Evolutionary conservation across 148 eudicot species (phyloP), one percentile per base, ranked within the genome.

Genomic region (Amaranthus cruentus): DNA sequence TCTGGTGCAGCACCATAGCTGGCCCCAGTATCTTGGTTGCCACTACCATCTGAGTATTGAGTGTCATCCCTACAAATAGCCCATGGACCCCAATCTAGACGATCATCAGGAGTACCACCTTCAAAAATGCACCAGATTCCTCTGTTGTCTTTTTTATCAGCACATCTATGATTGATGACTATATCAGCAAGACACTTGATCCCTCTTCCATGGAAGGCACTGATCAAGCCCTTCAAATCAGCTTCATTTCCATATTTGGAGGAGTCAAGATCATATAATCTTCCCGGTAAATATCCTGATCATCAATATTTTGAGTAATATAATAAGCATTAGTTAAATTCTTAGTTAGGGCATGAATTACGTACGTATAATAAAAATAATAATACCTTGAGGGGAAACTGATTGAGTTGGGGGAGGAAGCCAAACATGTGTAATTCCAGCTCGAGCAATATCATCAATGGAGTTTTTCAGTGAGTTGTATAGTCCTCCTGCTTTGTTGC

Each of bases 391-490:
- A 48, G 87, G 75, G 10, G 87, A 62, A 66, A 75, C 91, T 4
- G 97, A 87, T 1, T 91, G 97, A 13, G 90, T 87, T 6, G 93
- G 79, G 6, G 97, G 97, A 47, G 97, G 97, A 5, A 91, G 83
- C 97, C 97, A 91, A 64, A 91, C 88, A 84, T 91, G 97, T 21
- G 90, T 91, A 21, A 91, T 76, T 6, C 93, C 91, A 0, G 91
- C 97, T 54, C 59, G 55, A 52, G 88, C 90, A 47, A 91, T 28
- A 53, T 86, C 93, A 7, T 81, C 79, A 6, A 87, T 80, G 9
- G 69, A 55, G 66, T 58, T 71, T 21, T 73, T 64, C 1, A 91
- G 81, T 2, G 81, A 85, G 57, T 89, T 89, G 78, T 91, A 91
- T 77, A 85, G 80, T 72, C 97, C 96, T 47, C 91, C 88, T 77